These are phyloP conservation scores for Miscanthus sacchariflorus DNA, from an alignment of 202 grass and related monocot genomes.

Conservation along the genomic window DNA sequence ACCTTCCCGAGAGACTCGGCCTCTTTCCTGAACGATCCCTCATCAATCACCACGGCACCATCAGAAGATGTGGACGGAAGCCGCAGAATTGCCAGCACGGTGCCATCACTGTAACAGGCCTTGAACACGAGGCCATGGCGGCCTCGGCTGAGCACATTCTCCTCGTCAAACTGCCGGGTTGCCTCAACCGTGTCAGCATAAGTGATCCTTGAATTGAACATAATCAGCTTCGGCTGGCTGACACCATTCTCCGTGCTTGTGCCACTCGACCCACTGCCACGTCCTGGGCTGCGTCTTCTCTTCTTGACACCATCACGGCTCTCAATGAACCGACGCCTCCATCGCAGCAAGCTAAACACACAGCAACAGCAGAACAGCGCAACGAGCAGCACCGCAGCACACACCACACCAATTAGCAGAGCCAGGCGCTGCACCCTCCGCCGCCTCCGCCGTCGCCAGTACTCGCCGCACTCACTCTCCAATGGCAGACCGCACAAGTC, in stretches of 20 bases:
- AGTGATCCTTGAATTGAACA: constrained; percentile 94
- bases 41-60: constrained; percentile 92
- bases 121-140: constrained; percentile 98
- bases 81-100: constrained; percentile 85
- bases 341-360: constrained; percentile 68
- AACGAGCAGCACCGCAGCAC: constrained; percentile 58
- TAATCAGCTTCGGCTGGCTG: constrained; percentile 84
- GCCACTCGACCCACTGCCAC: constrained; percentile 91
- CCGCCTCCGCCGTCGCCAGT: constrained; percentile 41
- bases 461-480: constrained; percentile 61
- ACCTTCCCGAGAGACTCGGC: constrained; percentile 92
- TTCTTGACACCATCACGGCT: constrained; percentile 84
- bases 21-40: constrained; percentile 94
- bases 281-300: constrained; percentile 73
- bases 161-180: constrained; percentile 89
- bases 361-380: constrained; percentile 79
- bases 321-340: constrained; percentile 82
- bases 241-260: constrained; percentile 62
- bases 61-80: constrained; percentile 89
- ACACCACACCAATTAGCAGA: constrained; percentile 66
- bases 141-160: constrained; percentile 94
- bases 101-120: constrained; percentile 93
- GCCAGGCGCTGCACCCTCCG: constrained; percentile 61
- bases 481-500: constrained; percentile 82
- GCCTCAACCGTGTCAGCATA: constrained; percentile 90